phyloP scores from a whole-genome alignment of 176 grass and related monocot genomes.

The Phragmites australis region DNA sequence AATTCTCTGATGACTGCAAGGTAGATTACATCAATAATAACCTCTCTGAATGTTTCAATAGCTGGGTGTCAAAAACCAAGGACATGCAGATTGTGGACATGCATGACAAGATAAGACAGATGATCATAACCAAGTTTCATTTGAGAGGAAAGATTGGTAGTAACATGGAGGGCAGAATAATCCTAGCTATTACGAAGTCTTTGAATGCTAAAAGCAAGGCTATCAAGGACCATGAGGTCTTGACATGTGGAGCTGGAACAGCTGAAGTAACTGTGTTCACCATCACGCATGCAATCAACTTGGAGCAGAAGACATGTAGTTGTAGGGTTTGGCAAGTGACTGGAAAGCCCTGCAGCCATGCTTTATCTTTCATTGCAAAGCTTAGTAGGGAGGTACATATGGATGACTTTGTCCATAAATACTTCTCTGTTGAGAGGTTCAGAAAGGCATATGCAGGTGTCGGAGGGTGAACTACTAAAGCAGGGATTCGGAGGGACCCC shows the following conservation, averaged over 20 bases:
- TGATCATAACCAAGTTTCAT: background rate
- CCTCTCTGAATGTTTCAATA: background rate
- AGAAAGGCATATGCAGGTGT: too few species aligned
- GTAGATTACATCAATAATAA: background rate
- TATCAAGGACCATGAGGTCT: background rate
- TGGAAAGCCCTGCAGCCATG: background rate
- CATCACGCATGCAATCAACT: background rate
- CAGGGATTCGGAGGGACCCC: too few species aligned
- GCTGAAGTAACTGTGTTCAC: background rate
- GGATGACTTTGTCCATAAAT: too few species aligned
- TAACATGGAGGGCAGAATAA: background rate
- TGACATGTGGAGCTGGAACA: background rate
- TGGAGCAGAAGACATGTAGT: background rate
- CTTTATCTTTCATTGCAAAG: too few species aligned
- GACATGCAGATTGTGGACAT: background rate
- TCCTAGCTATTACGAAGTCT: background rate
- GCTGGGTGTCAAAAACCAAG: background rate
- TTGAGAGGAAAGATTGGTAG: background rate
- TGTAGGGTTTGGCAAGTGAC: background rate
- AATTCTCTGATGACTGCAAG: background rate
- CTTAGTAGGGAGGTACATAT: too few species aligned
- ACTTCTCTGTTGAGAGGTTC: too few species aligned
- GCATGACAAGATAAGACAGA: background rate
- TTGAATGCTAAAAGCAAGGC: background rate
- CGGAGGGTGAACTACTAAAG: too few species aligned